Base-by-base conservation (phyloP, 2,329 filamentous ascomycete genomes). In the Dendrostoma leiphaemia region DNA sequence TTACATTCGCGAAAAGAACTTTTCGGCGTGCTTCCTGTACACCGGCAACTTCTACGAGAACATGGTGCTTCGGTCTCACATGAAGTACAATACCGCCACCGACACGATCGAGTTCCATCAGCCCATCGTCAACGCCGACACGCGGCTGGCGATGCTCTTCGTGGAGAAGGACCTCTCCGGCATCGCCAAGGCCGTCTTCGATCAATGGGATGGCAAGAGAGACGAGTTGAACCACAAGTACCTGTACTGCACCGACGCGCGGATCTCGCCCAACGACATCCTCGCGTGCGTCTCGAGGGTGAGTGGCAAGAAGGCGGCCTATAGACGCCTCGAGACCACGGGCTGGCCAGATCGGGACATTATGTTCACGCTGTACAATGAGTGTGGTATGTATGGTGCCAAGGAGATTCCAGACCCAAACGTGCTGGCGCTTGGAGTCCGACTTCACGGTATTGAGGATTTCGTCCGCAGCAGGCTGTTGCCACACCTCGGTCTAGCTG, bases 41-140 rank as follows among this genome's bases (percentile, higher is more conserved):
- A 55, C 53, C 4, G 53, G 53, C 6, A 55, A 55, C 9, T 55
- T 55, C 26, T 55, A 51, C n/a, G 53, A 55, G 23, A 47, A 55
- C 21, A 51, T 55, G 53, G 29, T 55, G 6, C 23, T 55, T 17
- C 48, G 53, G 12, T 47, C 48, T 12, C 53, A 55, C 21, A 55
- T 55, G 47, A 51, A n/a, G n/a, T 55, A 51, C 35, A 32, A 47
- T 21, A 26, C 47, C 7, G n/a, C 32, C 12, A 37, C 47, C 10
- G 53, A 55, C 12, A 55, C 32, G 4, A 10, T 55, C 17, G 48
- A 55, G 21, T 55, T 55, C 17, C 41, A 47, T 21, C 53, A 55
- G 41, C 53, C 53, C 6, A 50, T 55, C 28, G 26, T 55, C 23
- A 41, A 51, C n/a, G 19, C 48, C 5, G 48, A 55, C 41, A 55